Evolutionary conservation across 228 moss, liverwort and hornwort genomes (phyloP).

Genomic region (Sphagnum fallax): DNA sequence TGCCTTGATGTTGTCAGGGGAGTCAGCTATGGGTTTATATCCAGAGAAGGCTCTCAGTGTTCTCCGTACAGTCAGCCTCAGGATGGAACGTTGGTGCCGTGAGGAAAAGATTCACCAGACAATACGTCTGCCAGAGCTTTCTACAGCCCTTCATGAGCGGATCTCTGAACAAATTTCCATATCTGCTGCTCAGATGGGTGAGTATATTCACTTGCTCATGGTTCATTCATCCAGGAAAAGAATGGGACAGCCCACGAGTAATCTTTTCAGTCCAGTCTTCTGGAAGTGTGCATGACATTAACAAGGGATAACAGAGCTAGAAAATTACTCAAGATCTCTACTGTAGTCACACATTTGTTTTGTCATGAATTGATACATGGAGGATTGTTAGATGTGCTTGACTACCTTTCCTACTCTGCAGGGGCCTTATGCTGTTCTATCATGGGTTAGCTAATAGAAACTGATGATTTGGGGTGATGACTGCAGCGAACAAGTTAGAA

Average conservation of each 20-base stretch:
- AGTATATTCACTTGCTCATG: background rate
- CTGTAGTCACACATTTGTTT: too few species aligned
- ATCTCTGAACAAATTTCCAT: conserved; percentile 91
- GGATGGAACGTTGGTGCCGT: conserved; percentile 89
- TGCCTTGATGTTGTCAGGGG: conserved; percentile 97
- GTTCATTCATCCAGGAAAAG: background rate
- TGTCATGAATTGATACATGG: background rate
- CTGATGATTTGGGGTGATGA: background rate
- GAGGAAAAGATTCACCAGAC: conserved; percentile 81
- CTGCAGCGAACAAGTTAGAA: conserved; percentile 84
- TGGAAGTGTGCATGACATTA: background rate
- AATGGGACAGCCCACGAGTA: background rate
- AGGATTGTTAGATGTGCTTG: background rate
- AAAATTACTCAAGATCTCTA: too few species aligned
- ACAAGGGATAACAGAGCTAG: background rate
- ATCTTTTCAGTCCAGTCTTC: background rate
- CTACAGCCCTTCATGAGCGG: conserved; percentile 51
- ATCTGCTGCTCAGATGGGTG: conserved; percentile 89
- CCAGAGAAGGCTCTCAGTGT: conserved; percentile 84
- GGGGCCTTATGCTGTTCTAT: background rate
- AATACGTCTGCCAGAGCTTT: conserved; percentile 66
- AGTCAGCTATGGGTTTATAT: conserved; percentile 90
- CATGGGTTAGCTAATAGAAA: background rate
- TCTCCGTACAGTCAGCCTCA: conserved; percentile 80
- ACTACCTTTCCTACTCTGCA: background rate